phyloP scores from a whole-genome alignment of 148 eudicot species.

The Fagopyrum esculentum region DNA sequence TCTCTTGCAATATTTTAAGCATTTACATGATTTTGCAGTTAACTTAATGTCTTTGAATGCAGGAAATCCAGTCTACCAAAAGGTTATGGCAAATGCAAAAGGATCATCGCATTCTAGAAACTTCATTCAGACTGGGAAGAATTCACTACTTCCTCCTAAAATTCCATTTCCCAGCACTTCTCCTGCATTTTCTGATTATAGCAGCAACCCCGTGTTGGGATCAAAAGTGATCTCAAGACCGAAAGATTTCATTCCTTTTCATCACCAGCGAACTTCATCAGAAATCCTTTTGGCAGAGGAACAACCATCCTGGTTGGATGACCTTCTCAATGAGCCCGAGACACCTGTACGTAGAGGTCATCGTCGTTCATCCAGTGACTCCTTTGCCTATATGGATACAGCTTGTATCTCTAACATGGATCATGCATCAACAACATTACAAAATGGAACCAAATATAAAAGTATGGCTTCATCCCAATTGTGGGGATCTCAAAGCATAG shows the following conservation, averaged over 20 bases:
- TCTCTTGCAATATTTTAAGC: background rate
- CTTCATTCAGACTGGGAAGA: slow-evolving; percentile 54
- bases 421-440: slow-evolving; percentile 37
- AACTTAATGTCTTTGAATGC: background rate
- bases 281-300: slow-evolving; percentile 70
- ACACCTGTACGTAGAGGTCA: slow-evolving; percentile 41
- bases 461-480: slow-evolving; percentile 35
- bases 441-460: slow-evolving; percentile 37
- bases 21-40: background rate
- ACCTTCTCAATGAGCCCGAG: slow-evolving; percentile 72
- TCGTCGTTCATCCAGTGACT: slow-evolving; percentile 65
- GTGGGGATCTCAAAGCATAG: slow-evolving; percentile 53
- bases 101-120: slow-evolving; percentile 57
- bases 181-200: slow-evolving; percentile 61
- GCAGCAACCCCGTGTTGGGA: slow-evolving; percentile 40
- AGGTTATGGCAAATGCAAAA: slow-evolving; percentile 65
- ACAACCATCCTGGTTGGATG: slow-evolving; percentile 81
- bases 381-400: slow-evolving; percentile 44
- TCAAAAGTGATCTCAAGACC: slow-evolving; percentile 42
- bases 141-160: slow-evolving; percentile 83
- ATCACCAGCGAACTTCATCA: slow-evolving; percentile 93
- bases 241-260: slow-evolving; percentile 57
- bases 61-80: background rate
- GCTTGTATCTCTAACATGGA: slow-evolving; percentile 35
- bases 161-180: slow-evolving; percentile 73